Evolutionary conservation across 257 asterid species (phyloP).

Genomic region (Penstemon newberryi): DNA sequence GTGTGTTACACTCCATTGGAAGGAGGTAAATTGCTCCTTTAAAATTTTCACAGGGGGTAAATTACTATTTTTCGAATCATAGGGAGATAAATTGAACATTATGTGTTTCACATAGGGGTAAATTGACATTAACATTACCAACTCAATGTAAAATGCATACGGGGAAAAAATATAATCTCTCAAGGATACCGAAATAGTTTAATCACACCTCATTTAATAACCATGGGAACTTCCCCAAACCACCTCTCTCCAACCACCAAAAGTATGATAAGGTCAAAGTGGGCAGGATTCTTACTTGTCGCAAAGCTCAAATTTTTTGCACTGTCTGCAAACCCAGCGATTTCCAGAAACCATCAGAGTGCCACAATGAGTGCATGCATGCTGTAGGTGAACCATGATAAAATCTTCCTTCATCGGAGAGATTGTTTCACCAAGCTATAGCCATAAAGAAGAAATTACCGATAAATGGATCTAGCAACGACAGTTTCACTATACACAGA

Average conservation of each 20-base stretch:
- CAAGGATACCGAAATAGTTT: background rate
- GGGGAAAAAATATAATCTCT: background rate
- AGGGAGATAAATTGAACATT: too few relatives aligned
- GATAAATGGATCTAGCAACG: constrained; percentile 13
- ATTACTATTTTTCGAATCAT: too few relatives aligned
- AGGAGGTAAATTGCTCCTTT: too few relatives aligned
- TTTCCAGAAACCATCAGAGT: constrained; percentile 82
- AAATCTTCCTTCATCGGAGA: constrained; percentile 97
- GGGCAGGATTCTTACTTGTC: constrained; percentile 56
- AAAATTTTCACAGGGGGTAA: too few relatives aligned
- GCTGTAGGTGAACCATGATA: constrained; percentile 97
- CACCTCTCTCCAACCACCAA: background rate
- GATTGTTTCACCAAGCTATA: constrained; percentile 94
- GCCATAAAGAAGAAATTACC: constrained; percentile 21
- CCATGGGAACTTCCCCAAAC: background rate
- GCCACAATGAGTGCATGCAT: constrained; percentile 88
- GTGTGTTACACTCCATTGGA: too few relatives aligned
- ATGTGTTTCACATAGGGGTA: too few relatives aligned
- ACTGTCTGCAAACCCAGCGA: constrained; percentile 85
- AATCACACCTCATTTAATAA: background rate
- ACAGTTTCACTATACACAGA: background rate
- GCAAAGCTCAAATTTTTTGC: constrained; percentile 86
- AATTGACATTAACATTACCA: too few relatives aligned
- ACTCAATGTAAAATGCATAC: too few relatives aligned
- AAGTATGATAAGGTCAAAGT: constrained; percentile 9